Evolutionary conservation across 148 eudicot species (phyloP), one percentile per base, ranked within the genome.

Genomic region (Silene uniflora): DNA sequence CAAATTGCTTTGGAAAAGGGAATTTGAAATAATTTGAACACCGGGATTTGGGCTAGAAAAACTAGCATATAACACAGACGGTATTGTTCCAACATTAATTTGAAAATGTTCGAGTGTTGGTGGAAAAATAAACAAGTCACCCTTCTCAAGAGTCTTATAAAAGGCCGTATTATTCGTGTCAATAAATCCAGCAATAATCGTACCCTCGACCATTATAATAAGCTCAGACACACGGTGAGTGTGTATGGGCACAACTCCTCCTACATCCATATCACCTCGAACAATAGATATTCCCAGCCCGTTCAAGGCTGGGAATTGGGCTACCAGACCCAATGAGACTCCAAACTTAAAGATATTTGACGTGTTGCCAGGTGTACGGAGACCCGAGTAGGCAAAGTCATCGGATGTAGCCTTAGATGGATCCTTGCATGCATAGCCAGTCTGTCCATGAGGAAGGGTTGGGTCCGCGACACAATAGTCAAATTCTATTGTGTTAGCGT

Each of bases 391-490:
- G 21, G 47, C 52, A n/a, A 67, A 67, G 47, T 67, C 71, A 19
- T 67, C 23, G 44, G 22, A 10, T 35, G 71, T 67, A 14, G 47
- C 71, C 3, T 7, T 42, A 2, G 17, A 5, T 0, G 71, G 71
- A 13, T 67, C 24, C 23, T 42, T 67, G 24, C 71, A 67, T 29
- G 71, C 12, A 23, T 67, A 67, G 21, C 71, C 71, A 1, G 54
- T 11, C n/a, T 54, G 71, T 42, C 71, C 52, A 1, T 18, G 52
- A 1, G 71, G 71, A 6, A 21, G 47, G n/a, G 18, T 67, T 13
- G 47, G 47, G 71, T 67, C 71, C 1, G 71, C 71, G 23, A 67
- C 23, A 4, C 71, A 67, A 10, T 35, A 67, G n/a, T 67, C 71
- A 3, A 67, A 58, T 58, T 58, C 62, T 18, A 58, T 4, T 5